These are phyloP conservation scores for Nicotiana tabacum DNA, from an alignment of 257 asterid species.

Conservation along the genomic window DNA sequence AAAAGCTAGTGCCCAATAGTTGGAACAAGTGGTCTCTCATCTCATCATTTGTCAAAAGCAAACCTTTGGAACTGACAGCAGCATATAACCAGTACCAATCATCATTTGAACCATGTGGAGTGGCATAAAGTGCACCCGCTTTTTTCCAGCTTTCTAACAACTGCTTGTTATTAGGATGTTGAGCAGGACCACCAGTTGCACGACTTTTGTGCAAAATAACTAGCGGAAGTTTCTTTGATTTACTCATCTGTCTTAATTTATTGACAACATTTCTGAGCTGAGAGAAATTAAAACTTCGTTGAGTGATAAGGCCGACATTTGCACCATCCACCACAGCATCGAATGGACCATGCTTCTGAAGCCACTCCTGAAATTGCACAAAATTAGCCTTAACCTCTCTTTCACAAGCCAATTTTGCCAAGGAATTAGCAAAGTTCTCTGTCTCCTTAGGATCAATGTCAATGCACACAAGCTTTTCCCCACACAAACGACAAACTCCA, in stretches of 20 bases:
- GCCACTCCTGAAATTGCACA: conserved; percentile 87
- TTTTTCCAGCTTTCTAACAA: conserved; percentile 65
- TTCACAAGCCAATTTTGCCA: conserved; percentile 58
- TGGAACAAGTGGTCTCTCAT: conserved; percentile 96
- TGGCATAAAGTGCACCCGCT: conserved; percentile 61
- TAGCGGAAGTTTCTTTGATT: conserved; percentile 74
- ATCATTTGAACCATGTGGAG: conserved; percentile 87
- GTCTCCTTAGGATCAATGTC: conserved; percentile 94
- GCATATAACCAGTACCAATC: conserved; percentile 99
- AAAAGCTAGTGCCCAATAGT: conserved; percentile 70
- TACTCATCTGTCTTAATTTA: conserved; percentile 47
- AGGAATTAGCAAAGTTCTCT: conserved; percentile 57
- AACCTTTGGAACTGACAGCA: conserved; percentile 77
- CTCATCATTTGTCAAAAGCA: conserved; percentile 92
- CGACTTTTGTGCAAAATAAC: conserved; percentile 73
- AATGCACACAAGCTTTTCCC: conserved; percentile 73
- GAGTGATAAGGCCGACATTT: conserved; percentile 61
- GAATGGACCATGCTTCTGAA: conserved; percentile 72
- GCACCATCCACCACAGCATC: conserved; percentile 97
- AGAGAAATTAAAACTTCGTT: conserved; percentile 45
- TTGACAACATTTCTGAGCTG: conserved; percentile 58
- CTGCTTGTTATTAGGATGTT: conserved; percentile 56
- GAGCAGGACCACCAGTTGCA: conserved; percentile 77
- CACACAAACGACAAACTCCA: conserved; percentile 69
- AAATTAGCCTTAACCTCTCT: conserved; percentile 55